Evolutionary conservation across 2,329 filamentous ascomycete genomes (phyloP).

Genomic region (Capronia coronata): DNA sequence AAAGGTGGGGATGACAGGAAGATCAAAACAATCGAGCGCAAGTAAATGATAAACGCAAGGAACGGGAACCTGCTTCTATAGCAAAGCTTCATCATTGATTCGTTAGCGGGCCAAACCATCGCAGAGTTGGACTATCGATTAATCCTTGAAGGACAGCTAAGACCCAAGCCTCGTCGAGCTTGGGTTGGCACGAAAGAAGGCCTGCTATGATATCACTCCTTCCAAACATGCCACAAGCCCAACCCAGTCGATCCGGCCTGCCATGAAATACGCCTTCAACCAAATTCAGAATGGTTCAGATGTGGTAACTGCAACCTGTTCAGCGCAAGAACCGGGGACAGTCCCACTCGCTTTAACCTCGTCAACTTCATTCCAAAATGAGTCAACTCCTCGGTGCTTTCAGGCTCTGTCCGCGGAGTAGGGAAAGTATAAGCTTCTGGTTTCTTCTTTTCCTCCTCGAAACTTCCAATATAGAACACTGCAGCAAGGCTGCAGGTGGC

Average conservation of each 20-base stretch:
- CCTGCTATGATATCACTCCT: too few species aligned
- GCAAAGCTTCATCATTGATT: too few species aligned
- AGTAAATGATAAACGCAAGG: background rate
- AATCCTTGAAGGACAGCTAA: background rate
- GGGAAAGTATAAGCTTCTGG: slow-evolving; percentile 11
- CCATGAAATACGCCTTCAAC: background rate
- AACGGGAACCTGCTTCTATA: background rate
- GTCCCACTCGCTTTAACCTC: slow-evolving; percentile 31
- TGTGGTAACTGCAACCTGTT: slow-evolving; percentile 21
- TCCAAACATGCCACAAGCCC: background rate
- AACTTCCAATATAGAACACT: background rate
- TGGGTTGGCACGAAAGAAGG: too few species aligned
- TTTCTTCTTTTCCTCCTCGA: slow-evolving; percentile 6
- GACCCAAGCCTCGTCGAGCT: background rate
- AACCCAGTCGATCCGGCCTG: background rate
- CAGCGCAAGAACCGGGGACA: slow-evolving; percentile 26
- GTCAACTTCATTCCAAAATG: slow-evolving; percentile 18
- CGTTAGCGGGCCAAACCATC: background rate
- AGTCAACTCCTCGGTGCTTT: slow-evolving; percentile 29
- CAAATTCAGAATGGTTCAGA: slow-evolving; percentile 4
- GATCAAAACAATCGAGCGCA: background rate
- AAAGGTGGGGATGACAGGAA: slow-evolving; percentile 2
- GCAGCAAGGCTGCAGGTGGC: background rate
- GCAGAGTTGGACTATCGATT: background rate
- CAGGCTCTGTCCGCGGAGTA: slow-evolving; percentile 28